Percentiles rank a stretch among this genome's conserved stretches.
These are phyloP conservation scores for Sporothrix dimorphospora DNA, from an alignment of 2,329 filamentous ascomycete genomes.

Conservation along the genomic window DNA sequence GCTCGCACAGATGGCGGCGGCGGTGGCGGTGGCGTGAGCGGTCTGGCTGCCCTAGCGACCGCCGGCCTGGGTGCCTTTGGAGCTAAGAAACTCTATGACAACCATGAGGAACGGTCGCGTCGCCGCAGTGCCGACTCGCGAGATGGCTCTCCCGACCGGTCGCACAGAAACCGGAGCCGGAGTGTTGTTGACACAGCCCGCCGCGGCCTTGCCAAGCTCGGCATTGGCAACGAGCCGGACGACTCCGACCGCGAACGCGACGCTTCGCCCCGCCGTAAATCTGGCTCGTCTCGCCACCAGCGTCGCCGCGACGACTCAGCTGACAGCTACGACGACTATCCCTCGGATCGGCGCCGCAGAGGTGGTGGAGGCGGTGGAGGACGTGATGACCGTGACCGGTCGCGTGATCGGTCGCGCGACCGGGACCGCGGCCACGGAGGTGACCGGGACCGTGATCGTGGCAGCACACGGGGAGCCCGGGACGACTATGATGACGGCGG, in stretches of 20 bases:
- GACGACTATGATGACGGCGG: conserved; percentile 55
- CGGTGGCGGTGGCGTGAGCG: conserved; percentile 50
- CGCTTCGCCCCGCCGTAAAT: conserved; percentile 42
- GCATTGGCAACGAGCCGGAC: conserved; percentile 56
- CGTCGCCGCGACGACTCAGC: conserved; percentile 40
- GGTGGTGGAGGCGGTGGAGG: conserved; percentile 41
- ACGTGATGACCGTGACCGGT: conserved; percentile 36
- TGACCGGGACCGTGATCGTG: conserved; percentile 40
- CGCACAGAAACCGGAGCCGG: conserved; percentile 60
- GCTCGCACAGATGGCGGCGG: conserved; percentile 48
- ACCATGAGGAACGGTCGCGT: conserved; percentile 56
- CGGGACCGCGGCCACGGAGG: conserved; percentile 42
- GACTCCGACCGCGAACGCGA: conserved; percentile 40
- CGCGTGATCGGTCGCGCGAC: conserved; percentile 35
- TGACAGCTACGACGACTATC: conserved; percentile 52
- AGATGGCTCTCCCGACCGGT: conserved; percentile 49
- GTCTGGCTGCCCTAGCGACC: conserved; percentile 65
- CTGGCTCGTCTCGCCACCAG: conserved; percentile 33
- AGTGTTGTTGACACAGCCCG: conserved; percentile 67
- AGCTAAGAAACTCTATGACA: conserved; percentile 61
- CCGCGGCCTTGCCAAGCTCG: conserved; percentile 63
- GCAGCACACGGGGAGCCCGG: conserved; percentile 40
- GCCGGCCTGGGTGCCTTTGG: conserved; percentile 64
- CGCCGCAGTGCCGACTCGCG: conserved; percentile 55
- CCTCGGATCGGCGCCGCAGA: conserved; percentile 32